Conservation (phyloP, 352 stramenopile species). For the Globisporangium nodosum region DNA sequence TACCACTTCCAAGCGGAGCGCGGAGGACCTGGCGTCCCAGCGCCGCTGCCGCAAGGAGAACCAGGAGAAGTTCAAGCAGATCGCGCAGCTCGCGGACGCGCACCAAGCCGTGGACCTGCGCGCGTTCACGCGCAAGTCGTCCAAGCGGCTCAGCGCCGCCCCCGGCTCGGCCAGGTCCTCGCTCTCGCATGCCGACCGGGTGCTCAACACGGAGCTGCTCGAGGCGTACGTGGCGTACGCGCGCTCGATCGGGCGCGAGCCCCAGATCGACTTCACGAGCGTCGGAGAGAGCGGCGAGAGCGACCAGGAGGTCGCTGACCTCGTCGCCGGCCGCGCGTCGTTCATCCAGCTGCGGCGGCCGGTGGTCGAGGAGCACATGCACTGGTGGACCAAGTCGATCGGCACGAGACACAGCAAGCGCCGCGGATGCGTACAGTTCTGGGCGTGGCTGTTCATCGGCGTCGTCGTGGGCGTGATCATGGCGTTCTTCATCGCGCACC, state of each 20-base stretch:
- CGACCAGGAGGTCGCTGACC: slow-evolving; percentile 17
- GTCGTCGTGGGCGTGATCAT: slow-evolving; percentile 25
- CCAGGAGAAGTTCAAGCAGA: slow-evolving; percentile 36
- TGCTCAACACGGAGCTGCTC: slow-evolving; percentile 90
- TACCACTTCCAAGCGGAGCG: background rate
- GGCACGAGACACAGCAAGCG: slow-evolving; percentile 37
- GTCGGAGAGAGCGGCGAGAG: slow-evolving; percentile 71
- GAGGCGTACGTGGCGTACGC: slow-evolving; percentile 94
- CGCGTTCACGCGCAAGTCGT: slow-evolving; percentile 33
- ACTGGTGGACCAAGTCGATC: slow-evolving; percentile 43
- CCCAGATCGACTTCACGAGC: slow-evolving; percentile 83
- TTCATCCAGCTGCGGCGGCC: slow-evolving; percentile 37
- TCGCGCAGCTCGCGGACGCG: slow-evolving; percentile 56
- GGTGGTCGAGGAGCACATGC: slow-evolving; percentile 22
- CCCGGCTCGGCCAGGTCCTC: slow-evolving; percentile 3
- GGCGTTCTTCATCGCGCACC: slow-evolving; percentile 19
- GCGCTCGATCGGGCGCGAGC: slow-evolving; percentile 79
- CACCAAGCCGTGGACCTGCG: slow-evolving; percentile 44
- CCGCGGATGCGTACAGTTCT: slow-evolving; percentile 33
- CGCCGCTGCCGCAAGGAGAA: slow-evolving; percentile 37
- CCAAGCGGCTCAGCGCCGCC: slow-evolving; percentile 36
- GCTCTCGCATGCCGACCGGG: slow-evolving; percentile 49
- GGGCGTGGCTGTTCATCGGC: slow-evolving; percentile 28
- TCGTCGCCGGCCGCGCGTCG: slow-evolving; percentile 16
- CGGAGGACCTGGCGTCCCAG: slow-evolving; percentile 4